Conservation (phyloP, 1,139 yeast genomes). For the Candida dubliniensis region DNA sequence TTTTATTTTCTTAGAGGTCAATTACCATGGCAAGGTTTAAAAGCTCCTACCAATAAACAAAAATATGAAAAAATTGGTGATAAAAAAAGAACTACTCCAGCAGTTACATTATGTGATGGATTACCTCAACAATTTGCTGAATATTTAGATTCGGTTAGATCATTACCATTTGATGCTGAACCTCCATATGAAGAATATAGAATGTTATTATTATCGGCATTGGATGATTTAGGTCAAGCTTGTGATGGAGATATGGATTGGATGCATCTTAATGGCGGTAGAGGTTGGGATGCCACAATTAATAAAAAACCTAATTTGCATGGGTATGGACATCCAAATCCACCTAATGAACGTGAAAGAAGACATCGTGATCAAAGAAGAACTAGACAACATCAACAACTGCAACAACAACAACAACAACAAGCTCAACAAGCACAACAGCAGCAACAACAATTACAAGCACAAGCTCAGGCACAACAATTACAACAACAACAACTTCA, state of each 20-base stretch:
- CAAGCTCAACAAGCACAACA: conserved; percentile 24
- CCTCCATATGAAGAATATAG: conserved; percentile 91
- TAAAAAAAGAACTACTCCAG: conserved; percentile 84
- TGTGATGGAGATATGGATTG: conserved; percentile 93
- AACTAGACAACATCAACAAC: conserved; percentile 36
- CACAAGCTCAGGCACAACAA: conserved; percentile 23
- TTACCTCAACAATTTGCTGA: conserved; percentile 87
- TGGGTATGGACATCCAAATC: conserved; percentile 76
- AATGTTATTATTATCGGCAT: conserved; percentile 69
- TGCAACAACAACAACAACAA: conserved; percentile 24
- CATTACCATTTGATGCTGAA: conserved; percentile 84
- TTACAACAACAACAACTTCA: conserved; percentile 17
- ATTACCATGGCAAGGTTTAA: conserved; percentile 97
- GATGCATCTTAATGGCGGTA: conserved; percentile 89
- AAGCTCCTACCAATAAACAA: conserved; percentile 96
- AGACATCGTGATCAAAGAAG: conserved; percentile 50
- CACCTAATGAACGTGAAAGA: conserved; percentile 55
- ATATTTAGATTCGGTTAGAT: conserved; percentile 80
- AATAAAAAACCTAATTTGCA: conserved; percentile 88
- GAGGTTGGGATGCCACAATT: conserved; percentile 85
- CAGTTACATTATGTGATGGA: conserved; percentile 74
- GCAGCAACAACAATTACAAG: conserved; percentile 19
- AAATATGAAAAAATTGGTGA: conserved; percentile 97
- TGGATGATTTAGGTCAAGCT: conserved; percentile 66
- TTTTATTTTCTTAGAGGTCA: conserved; percentile 91